Percentiles rank a stretch among this genome's conserved stretches.
phyloP scores from a whole-genome alignment of 2,329 filamentous ascomycete species.

The Pseudogymnoascus sp. region DNA sequence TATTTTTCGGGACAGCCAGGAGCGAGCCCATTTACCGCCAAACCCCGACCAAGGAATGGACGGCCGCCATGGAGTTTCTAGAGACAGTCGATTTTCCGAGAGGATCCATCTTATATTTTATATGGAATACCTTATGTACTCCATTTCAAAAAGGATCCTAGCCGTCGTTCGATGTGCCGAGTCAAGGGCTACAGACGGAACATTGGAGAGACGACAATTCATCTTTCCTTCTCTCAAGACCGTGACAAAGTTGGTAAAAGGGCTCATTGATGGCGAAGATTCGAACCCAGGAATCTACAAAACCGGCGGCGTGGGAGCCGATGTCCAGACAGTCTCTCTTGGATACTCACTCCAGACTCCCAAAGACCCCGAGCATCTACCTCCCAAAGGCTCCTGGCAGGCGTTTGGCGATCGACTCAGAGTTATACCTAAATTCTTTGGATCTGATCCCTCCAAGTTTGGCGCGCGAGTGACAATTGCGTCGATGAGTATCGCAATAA shows the following conservation, averaged over 20 bases:
- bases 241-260: conserved; percentile 55
- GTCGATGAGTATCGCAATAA: conserved; percentile 62
- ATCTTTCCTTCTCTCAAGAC: conserved; percentile 57
- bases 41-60: conserved; percentile 38
- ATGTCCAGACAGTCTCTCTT: conserved; percentile 44
- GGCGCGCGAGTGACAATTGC: conserved; percentile 64
- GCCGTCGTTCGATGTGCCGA: conserved; percentile 61
- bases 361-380: conserved; percentile 65
- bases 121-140: conserved; percentile 60
- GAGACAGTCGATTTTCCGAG: conserved; percentile 44
- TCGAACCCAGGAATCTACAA: conserved; percentile 38
- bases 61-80: conserved; percentile 35
- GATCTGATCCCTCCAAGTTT: conserved; percentile 57
- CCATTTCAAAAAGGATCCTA: conserved; percentile 51
- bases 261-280: conserved; percentile 46
- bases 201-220: conserved; percentile 51
- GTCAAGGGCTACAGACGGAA: conserved; percentile 52
- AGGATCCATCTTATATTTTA: conserved; percentile 63
- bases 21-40: conserved; percentile 8
- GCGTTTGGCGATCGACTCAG: conserved; percentile 53
- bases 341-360: conserved; percentile 53
- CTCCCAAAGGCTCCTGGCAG: conserved; percentile 53
- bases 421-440: conserved; percentile 49
- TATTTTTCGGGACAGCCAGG: conserved; percentile 14
- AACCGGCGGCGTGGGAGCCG: conserved; percentile 42